Evolutionary conservation across 2,329 filamentous ascomycete species (phyloP), one percentile per base, ranked within the genome.

Genomic region (Nannizziopsis barbatae): DNA sequence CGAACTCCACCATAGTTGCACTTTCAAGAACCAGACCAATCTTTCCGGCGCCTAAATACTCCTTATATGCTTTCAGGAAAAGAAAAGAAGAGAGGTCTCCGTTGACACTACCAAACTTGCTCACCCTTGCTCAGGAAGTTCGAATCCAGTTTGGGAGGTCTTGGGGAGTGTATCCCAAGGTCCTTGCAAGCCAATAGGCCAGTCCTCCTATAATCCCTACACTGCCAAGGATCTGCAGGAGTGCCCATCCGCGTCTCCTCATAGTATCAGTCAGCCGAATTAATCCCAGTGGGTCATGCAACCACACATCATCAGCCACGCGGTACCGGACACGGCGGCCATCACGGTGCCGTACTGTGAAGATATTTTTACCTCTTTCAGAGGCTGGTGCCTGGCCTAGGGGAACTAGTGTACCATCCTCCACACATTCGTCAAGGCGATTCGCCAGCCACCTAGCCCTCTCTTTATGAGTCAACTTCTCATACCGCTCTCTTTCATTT

Each of bases 281-380:
- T 32, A 95, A 64, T 0, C 88, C 88, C 0, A 95, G 71, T 0
- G 89, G 89, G 62, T 95, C 89, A 51, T 84, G 75, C 31, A 79
- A 74, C 56, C 73, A 72, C 42, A 74, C 55, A 15, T 65, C 51
- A 8, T 14, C 14, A 3, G 58, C 42, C 33, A 51, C 38, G 52
- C 62, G 58, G 57, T 69, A 62, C 58, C 64, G 49, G 58, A 62
- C 50, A 44, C 53, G 55, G 56, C 58, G 53, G 5, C 57, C 58
- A 20, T 55, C 55, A 45, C 56, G 54, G 5, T 57, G 46, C 18
- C 55, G 58, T 32, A 64, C 51, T 9, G 58, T 56, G 11, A 62
- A 46, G 5, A 52, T 54, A 2, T 55, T 51, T 5, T 55, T 51
- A 2, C 52, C 53, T 35, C 62, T 46, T 3, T 37, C 15, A 37